These are phyloP conservation scores for Volvariella surrecta DNA, from an alignment of 1,284 basidiomycete species.

Conservation along the genomic window DNA sequence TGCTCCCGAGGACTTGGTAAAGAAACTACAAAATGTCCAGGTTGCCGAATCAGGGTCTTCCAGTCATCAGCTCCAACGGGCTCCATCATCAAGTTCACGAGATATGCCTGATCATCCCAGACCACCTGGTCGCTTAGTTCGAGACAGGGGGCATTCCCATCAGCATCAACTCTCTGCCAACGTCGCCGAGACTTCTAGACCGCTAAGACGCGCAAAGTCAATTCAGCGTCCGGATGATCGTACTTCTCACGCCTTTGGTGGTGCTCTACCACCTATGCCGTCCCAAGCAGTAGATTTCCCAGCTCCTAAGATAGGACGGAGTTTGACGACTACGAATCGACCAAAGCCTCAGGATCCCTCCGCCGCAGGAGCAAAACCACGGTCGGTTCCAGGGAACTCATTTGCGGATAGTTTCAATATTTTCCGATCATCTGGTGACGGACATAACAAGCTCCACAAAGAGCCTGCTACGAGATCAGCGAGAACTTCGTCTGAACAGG, in stretches of 20 bases:
- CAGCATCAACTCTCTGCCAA: too few species aligned
- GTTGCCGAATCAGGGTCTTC: slow-evolving; percentile 14
- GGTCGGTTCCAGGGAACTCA: not conserved
- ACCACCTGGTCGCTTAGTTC: not conserved
- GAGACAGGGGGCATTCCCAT: too few species aligned
- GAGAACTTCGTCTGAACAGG: slow-evolving; percentile 19
- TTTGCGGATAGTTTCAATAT: not conserved
- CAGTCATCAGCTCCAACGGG: slow-evolving; percentile 6
- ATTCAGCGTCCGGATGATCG: not conserved
- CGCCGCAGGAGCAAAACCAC: not conserved
- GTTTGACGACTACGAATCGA: not conserved
- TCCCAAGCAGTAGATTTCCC: slow-evolving; percentile 14
- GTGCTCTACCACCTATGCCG: slow-evolving; percentile 11
- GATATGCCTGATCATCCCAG: not conserved
- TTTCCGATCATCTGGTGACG: slow-evolving; percentile 5
- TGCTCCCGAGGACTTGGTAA: slow-evolving; percentile 48
- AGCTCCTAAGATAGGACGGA: slow-evolving; percentile 11
- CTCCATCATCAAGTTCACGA: not conserved
- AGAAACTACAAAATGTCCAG: slow-evolving; percentile 48
- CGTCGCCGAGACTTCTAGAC: not conserved
- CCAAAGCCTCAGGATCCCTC: not conserved
- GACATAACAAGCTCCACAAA: not conserved
- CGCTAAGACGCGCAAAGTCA: not conserved
- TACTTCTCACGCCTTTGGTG: too few species aligned
- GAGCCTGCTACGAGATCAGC: slow-evolving; percentile 15